Evolutionary conservation across 2,329 filamentous ascomycete genomes (phyloP).

Genomic region (Dothistroma pini): DNA sequence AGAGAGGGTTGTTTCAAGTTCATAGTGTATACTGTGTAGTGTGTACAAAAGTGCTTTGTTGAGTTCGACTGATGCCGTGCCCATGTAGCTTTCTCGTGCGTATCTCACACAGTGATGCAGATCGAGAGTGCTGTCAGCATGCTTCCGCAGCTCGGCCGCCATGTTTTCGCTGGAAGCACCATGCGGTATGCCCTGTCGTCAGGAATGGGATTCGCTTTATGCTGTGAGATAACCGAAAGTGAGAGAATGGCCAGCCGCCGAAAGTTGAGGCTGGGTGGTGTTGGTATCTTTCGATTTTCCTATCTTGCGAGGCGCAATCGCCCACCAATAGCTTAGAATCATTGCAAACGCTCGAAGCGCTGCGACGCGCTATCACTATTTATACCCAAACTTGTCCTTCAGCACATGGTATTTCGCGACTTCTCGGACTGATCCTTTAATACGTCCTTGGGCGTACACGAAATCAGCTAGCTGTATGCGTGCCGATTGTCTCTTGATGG

Average conservation of each 20-base stretch:
- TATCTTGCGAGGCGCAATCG: too few relatives aligned
- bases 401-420: slow-evolving; percentile 55
- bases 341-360: too few relatives aligned
- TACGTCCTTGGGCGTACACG: slow-evolving; percentile 38
- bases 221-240: too few relatives aligned
- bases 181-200: too few relatives aligned
- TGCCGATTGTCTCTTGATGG: slow-evolving; percentile 47
- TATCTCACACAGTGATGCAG: too few relatives aligned
- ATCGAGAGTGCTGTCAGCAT: too few relatives aligned
- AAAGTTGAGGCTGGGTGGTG: too few relatives aligned
- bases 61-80: not conserved
- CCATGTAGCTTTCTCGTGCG: not conserved
- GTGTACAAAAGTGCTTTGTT: not conserved
- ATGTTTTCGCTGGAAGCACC: not conserved
- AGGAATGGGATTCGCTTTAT: too few relatives aligned
- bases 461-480: slow-evolving; percentile 49
- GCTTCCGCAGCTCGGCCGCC: not conserved
- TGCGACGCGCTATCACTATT: not conserved
- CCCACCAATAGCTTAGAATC: too few relatives aligned
- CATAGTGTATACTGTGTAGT: not conserved
- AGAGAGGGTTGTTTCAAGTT: not conserved
- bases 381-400: slow-evolving; percentile 36
- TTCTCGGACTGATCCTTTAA: slow-evolving; percentile 54
- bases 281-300: too few relatives aligned
- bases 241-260: too few relatives aligned